A percentile compares a stretch with the other conserved stretches of the same genome.
phyloP scores from a whole-genome alignment of 257 asterid species.

The Salvia splendens region DNA sequence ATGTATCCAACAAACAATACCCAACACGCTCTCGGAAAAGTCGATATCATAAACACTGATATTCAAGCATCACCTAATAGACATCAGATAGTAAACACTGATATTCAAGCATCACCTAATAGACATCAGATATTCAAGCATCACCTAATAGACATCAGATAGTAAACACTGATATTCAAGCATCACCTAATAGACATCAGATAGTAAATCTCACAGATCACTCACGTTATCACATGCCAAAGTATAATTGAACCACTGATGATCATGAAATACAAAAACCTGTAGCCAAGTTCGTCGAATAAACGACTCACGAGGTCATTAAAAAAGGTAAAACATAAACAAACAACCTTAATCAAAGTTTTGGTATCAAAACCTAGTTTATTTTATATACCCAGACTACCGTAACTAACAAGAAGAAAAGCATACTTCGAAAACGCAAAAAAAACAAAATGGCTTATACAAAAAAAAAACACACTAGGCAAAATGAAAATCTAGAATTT shows the following conservation, averaged over 20 bases:
- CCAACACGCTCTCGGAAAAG: constrained; percentile 6
- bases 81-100: constrained; percentile 11
- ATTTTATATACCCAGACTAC: background rate
- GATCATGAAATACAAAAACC: background rate
- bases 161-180: constrained; percentile 6
- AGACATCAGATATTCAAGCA: constrained; percentile 24
- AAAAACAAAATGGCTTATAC: background rate
- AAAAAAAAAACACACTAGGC: background rate
- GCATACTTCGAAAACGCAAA: no score
- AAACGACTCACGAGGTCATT: background rate
- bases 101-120: constrained; percentile 19
- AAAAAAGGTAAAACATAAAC: background rate
- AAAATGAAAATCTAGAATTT: background rate
- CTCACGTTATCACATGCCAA: background rate
- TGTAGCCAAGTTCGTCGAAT: constrained; percentile 1
- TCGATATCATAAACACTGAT: constrained; percentile 4
- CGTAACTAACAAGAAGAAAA: background rate
- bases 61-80: constrained; percentile 22
- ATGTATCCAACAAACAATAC: constrained; percentile 13
- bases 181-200: constrained; percentile 22
- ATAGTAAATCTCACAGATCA: constrained; percentile 17
- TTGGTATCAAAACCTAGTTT: background rate
- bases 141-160: constrained; percentile 20
- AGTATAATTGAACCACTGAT: background rate
- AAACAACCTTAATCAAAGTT: constrained; percentile 1